These are phyloP conservation scores for Wilcoxina mikolae DNA, from an alignment of 495 filamentous ascomycete species.

Conservation along the genomic window DNA sequence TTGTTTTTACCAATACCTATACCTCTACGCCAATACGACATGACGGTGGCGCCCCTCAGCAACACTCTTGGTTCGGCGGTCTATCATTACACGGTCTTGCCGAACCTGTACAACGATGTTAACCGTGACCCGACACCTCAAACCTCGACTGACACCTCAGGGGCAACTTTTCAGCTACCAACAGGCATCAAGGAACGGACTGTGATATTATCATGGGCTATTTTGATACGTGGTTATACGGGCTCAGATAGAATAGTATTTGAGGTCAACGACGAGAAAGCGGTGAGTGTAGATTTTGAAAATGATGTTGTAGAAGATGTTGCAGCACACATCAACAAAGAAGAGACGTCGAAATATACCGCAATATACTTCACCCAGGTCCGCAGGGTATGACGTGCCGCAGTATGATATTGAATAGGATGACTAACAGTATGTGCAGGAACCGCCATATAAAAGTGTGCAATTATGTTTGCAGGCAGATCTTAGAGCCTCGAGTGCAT, in stretches of 20 bases:
- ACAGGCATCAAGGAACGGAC: constrained; percentile 13
- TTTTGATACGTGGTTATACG: constrained; percentile 32
- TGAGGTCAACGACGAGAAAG: constrained; percentile 22
- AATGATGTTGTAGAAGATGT: constrained; percentile 21
- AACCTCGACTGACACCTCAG: neutral
- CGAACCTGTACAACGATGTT: constrained; percentile 9
- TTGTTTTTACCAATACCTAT: neutral
- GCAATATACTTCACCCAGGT: constrained; percentile 16
- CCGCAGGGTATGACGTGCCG: neutral
- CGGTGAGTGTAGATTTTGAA: constrained; percentile 30
- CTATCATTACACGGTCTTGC: constrained; percentile 10
- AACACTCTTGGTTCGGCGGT: neutral
- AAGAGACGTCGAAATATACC: constrained; percentile 6
- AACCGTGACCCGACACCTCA: constrained; percentile 3
- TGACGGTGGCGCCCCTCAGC: neutral
- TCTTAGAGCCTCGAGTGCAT: neutral
- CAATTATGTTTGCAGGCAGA: neutral
- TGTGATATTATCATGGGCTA: constrained; percentile 32
- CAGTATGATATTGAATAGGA: neutral
- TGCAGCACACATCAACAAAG: neutral
- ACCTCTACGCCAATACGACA: neutral
- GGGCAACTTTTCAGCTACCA: constrained; percentile 3
- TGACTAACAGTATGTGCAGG: neutral
- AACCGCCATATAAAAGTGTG: neutral
- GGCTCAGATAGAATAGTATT: constrained; percentile 31